Base-by-base conservation (phyloP, 1,139 yeast genomes). In the Wickerhamomyces sp. region DNA sequence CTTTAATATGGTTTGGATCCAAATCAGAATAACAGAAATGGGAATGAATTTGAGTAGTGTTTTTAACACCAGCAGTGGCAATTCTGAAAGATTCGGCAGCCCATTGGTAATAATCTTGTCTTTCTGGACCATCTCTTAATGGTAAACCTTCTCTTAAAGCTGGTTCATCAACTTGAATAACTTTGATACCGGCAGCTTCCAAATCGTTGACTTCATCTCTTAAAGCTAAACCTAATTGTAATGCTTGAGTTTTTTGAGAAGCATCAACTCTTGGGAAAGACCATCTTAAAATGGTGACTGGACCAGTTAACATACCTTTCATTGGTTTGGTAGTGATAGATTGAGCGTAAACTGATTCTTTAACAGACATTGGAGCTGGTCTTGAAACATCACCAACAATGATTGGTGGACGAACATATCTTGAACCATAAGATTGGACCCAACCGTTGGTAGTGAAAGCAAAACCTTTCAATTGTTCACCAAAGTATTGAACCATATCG, bases 271-370 rank as follows among this genome's bases (percentile, higher is more conserved):
- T 89, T 78, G 99, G 99, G 98, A 93, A 93, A 64, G 99, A 93
- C 99, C 99, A 93, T 84, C 99, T 89, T 72, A 93, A 84, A 75
- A 95, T 89, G 66, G 99, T 93, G 64, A 93, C 95, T 71, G 99
- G 99, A 76, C 99, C 99, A 69, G 99, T 91, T 72, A 93, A 86
- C 99, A 93, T 93, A 87, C 99, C 99, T 84, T 93, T 93, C 83
- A 93, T 86, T 69, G 97, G 97, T 78, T 86, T 86, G 65, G 81
- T 75, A 66, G 98, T 90, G 68, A 93, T 75, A 55, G 96, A 87
- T 81, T 94, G 99, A 62, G 99, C 99, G 74, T 89, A 93, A 68
- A 93, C 95, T 52, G 98, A 91, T 80, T 94, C 99, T 81, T 90
- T 91, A 62, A 93, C 98, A 60, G 99, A 84, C 97, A 93, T 93